Conservation (phyloP, 768 basidiomycete species). For the Rhodotorula sphaerocarpa region DNA sequence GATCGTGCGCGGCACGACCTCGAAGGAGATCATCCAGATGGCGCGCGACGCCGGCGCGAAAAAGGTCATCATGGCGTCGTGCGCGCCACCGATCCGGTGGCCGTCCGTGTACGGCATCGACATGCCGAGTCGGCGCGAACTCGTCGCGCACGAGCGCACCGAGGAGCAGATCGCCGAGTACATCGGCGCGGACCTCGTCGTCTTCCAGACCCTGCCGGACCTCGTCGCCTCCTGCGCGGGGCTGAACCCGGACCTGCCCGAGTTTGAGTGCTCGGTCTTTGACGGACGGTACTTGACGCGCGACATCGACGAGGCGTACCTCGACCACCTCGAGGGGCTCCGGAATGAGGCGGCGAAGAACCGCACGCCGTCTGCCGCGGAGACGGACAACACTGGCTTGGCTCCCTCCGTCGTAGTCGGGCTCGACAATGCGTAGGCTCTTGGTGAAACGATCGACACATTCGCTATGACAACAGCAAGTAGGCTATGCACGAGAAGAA, state of each 20-base stretch:
- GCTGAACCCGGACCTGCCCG: constrained; percentile 59
- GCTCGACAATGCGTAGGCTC: too few species aligned
- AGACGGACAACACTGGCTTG: constrained; percentile 7
- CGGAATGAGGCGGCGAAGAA: constrained; percentile 73
- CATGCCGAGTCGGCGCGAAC: constrained; percentile 91
- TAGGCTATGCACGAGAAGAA: too few species aligned
- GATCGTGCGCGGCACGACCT: constrained; percentile 96
- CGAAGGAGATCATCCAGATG: constrained; percentile 98
- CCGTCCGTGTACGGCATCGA: constrained; percentile 99
- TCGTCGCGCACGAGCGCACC: constrained; percentile 74
- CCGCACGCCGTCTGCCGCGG: constrained; percentile 42
- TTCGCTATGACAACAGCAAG: too few species aligned
- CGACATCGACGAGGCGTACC: constrained; percentile 73
- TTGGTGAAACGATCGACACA: too few species aligned
- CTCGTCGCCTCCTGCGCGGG: constrained; percentile 75
- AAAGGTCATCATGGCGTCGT: constrained; percentile 90
- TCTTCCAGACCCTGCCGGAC: constrained; percentile 88
- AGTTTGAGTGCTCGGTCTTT: constrained; percentile 96
- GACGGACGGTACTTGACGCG: constrained; percentile 95
- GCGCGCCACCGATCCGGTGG: constrained; percentile 87
- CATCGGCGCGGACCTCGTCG: constrained; percentile 90
- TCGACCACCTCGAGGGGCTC: constrained; percentile 62
- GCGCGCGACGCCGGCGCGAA: constrained; percentile 97
- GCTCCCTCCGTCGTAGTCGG: too few species aligned
- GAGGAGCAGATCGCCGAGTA: constrained; percentile 62